Percentiles rank a stretch among this genome's conserved stretches.
Conservation (phyloP, 352 stramenopile genomes). For the Pythium sp. region DNA sequence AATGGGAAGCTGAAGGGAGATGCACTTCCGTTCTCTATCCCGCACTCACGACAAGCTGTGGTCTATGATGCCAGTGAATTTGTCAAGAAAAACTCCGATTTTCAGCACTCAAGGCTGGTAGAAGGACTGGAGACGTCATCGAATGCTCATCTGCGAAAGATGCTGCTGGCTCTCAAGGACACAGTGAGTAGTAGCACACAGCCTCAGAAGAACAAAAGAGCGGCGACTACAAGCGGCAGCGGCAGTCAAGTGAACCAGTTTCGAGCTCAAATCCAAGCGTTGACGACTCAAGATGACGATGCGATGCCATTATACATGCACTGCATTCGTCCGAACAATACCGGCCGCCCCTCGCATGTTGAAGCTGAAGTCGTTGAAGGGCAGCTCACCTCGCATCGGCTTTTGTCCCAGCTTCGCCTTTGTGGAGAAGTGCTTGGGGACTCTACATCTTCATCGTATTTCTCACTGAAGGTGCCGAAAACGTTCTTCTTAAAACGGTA, state of each 20-base stretch:
- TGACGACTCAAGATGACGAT: slow-evolving; percentile 17
- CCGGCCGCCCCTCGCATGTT: slow-evolving; percentile 25
- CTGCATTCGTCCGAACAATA: slow-evolving; percentile 41
- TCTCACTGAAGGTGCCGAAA: slow-evolving; percentile 26
- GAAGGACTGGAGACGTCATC: slow-evolving; percentile 29
- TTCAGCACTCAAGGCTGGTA: slow-evolving; percentile 36
- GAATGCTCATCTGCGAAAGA: slow-evolving; percentile 25
- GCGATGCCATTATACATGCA: slow-evolving; percentile 52
- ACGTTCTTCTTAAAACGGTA: slow-evolving; percentile 28
- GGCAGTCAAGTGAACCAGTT: slow-evolving; percentile 37
- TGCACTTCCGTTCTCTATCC: slow-evolving; percentile 41
- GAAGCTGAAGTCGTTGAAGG: slow-evolving; percentile 27
- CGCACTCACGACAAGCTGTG: slow-evolving; percentile 43
- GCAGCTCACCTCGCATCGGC: slow-evolving; percentile 34
- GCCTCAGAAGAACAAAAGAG: slow-evolving; percentile 3
- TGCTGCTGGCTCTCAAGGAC: slow-evolving; percentile 21
- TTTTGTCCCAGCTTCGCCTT: slow-evolving; percentile 31
- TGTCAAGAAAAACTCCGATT: slow-evolving; percentile 71
- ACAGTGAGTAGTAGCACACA: background rate
- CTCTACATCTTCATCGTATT: slow-evolving; percentile 17
- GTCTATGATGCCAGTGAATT: slow-evolving; percentile 64
- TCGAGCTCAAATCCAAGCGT: slow-evolving; percentile 31
- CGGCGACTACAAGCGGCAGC: background rate
- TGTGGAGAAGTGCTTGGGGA: slow-evolving; percentile 11
- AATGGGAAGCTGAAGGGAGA: slow-evolving; percentile 12